These are phyloP conservation scores for Zymoseptoria passerinii DNA, from an alignment of 2,329 filamentous ascomycete species.

Conservation along the genomic window DNA sequence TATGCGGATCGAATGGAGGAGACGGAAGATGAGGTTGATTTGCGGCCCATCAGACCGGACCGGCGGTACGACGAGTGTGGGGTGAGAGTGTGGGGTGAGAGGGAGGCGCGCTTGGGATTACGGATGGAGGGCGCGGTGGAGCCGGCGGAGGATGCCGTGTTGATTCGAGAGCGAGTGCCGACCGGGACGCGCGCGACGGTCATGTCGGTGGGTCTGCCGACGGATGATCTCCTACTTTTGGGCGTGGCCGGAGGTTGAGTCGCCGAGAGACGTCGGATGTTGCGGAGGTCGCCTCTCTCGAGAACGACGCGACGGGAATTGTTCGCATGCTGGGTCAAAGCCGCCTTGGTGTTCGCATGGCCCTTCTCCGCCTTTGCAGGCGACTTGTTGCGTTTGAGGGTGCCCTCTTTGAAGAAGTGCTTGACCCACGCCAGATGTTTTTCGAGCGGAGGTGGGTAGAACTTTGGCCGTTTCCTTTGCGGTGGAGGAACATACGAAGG, in stretches of 20 bases:
- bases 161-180: constrained; percentile 35
- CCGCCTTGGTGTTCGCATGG: constrained; percentile 5
- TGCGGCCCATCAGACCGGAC: constrained; percentile 80
- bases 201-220: constrained; percentile 32
- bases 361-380: constrained; percentile 31
- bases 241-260: neutral
- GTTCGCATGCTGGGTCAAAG: neutral
- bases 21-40: constrained; percentile 91
- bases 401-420: constrained; percentile 61
- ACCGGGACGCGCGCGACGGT: constrained; percentile 31
- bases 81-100: constrained; percentile 67
- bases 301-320: neutral
- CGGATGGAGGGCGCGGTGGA: constrained; percentile 18
- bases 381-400: constrained; percentile 54
- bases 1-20: constrained; percentile 89
- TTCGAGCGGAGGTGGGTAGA: constrained; percentile 55
- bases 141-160: constrained; percentile 34
- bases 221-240: neutral
- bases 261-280: constrained; percentile 29
- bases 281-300: constrained; percentile 15
- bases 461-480: constrained; percentile 43
- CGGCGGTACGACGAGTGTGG: constrained; percentile 80
- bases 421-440: constrained; percentile 60
- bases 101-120: constrained; percentile 46
- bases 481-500: constrained; percentile 39